phyloP scores from a whole-genome alignment of 768 basidiomycete genomes.

The Leccinum boreale region DNA sequence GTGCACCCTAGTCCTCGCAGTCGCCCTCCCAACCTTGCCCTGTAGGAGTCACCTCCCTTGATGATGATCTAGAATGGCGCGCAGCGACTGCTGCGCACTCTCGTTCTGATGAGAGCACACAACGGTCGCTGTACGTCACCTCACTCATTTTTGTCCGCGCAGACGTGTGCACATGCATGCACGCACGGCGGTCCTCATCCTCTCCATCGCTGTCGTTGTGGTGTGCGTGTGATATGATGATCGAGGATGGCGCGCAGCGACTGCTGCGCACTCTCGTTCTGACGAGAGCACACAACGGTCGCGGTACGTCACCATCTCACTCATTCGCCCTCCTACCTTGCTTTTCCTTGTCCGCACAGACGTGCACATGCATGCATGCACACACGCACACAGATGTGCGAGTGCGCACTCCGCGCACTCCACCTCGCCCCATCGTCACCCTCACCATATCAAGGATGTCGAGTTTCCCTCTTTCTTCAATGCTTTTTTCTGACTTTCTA shows the following conservation, averaged over 20 bases:
- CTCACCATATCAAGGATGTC: neutral
- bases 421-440: no score
- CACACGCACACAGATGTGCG: no score
- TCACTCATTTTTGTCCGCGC: neutral
- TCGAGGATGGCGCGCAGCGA: neutral
- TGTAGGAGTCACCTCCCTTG: no score
- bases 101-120: neutral
- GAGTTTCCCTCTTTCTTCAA: neutral
- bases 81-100: neutral
- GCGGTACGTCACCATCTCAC: neutral
- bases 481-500: neutral
- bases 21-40: no score
- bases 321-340: no score
- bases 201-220: neutral
- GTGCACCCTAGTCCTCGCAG: no score
- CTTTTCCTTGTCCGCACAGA: neutral
- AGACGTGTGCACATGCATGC: neutral
- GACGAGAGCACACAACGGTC: neutral
- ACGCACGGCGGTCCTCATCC: neutral
- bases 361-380: neutral
- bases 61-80: neutral
- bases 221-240: no score
- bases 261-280: neutral
- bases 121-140: neutral
- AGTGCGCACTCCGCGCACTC: neutral